Evolutionary conservation across 306 rosid genomes (phyloP), one percentile per base, ranked within the genome.

Genomic region (Nissolia schottii): DNA sequence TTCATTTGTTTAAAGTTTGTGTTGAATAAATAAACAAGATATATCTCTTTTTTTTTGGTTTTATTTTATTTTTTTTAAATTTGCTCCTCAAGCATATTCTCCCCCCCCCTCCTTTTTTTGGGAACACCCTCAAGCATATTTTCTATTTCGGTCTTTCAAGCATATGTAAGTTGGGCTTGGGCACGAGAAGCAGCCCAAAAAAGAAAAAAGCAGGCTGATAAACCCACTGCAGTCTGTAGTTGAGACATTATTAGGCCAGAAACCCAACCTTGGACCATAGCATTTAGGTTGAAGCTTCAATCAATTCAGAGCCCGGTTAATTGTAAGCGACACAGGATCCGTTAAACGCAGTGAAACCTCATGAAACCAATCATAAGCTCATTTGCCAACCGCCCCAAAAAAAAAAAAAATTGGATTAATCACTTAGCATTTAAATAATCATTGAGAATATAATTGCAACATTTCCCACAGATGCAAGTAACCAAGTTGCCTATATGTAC

Each of bases 401-500:
- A n/a, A n/a, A n/a, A n/a, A n/a, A n/a, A n/a, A 15, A 16, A 15
- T n/a, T n/a, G 22, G 22, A 15, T 1, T n/a, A 46, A 15, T 15
- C 22, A 46, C 1, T 15, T n/a, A 5, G 7, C 20, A 15, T 0
- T 16, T 18, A 6, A 5, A 46, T 15, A 16, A 15, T 46, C 3
- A 46, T 10, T 0, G 43, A n/a, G 25, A 22, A 13, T 40, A 40
- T 10, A 41, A 64, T 2, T 3, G 7, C 7, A 43, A 9, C 32
- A 38, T 51, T 15, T 50, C 0, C 12, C 22, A 41, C 14, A 41
- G 27, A 19, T 41, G 67, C 58, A 75, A 64, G 79, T 2, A 54
- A 75, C 49, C 79, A 37, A 64, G 48, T 76, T 67, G 54, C 15
- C 13, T 25, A 45, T 12, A 31, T 57, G n/a, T n/a, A n/a, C 3